Base-by-base conservation (phyloP, 768 basidiomycete species). In the Hypholoma fasciculare region DNA sequence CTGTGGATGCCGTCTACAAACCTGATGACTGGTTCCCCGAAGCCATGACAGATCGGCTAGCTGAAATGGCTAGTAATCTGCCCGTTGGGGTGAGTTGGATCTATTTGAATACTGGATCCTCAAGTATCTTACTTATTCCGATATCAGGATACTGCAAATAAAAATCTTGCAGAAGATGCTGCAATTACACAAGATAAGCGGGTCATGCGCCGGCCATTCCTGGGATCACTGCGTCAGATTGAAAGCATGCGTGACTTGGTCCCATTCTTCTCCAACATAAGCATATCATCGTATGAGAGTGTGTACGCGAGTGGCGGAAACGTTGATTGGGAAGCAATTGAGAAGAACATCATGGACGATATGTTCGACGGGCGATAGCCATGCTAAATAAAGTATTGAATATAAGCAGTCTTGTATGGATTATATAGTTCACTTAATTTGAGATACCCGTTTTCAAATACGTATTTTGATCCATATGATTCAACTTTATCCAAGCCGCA, bases 241-340 rank as follows among this genome's bases (percentile, higher is more conserved):
- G 87, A 89, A 60, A 94, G 92, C 53, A 84, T 97, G 42, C 83
- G 86, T 38, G 92, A 97, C 66, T 76, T 99, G 23, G 81, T 87
- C n/a, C 83, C 89, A 0, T 99, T 99, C 78, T 95, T 98, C 72
- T 87, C 93, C 1, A 83, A 87, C 56, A 88, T 95, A 50, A 96
- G 94, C 71, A 86, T 96, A 51, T 79, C 88, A 4, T 89, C 90
- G 9, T 98, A 94, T 69, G 94, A 98, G 74, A 90, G 89, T 58
- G 82, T 96, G 48, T 99, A 98, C 71, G 84, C 84, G 7, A 89
- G 89, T 62, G 85, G 83, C 13, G 88, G 90, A 0, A 86, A 82
- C 56, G 78, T 98, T 17, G 96, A 98, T 68, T 96, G 93, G 94
- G 88, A 86, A 34, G 87, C 86, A 2, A 88, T 99, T 19, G 96